Evolutionary conservation across 2,329 filamentous ascomycete genomes (phyloP).

Genomic region (Xylaria sp.): DNA sequence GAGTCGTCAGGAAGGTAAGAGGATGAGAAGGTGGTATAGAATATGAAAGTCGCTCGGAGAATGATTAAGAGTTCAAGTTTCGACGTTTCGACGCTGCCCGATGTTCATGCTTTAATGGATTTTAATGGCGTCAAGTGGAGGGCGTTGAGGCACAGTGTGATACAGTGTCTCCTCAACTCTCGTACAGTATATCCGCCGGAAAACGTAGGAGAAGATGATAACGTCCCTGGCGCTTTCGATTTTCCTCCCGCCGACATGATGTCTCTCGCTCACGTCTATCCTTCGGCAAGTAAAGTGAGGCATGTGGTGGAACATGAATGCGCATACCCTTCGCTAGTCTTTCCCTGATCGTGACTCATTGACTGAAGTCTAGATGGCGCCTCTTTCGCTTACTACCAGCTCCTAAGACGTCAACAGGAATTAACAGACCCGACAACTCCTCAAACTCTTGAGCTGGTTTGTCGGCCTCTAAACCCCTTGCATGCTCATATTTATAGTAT

Average conservation of each 20-base stretch:
- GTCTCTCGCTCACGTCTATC: background rate
- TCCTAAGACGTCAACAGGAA: background rate
- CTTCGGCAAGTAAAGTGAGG: slow-evolving; percentile 1
- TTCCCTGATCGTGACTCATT: background rate
- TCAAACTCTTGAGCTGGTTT: background rate
- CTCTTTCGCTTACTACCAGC: background rate
- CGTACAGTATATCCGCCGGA: slow-evolving; percentile 37
- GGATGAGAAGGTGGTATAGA: background rate
- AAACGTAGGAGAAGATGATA: slow-evolving; percentile 35
- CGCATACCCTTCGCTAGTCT: background rate
- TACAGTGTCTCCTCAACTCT: slow-evolving; percentile 25
- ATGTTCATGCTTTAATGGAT: slow-evolving; percentile 28
- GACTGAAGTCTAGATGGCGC: background rate
- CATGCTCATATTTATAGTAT: background rate
- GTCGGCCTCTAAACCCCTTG: background rate
- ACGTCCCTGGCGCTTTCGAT: background rate
- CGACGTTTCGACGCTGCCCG: background rate
- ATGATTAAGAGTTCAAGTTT: background rate
- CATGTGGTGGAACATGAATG: background rate
- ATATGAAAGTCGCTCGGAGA: background rate
- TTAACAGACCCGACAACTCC: background rate
- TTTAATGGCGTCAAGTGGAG: slow-evolving; percentile 28
- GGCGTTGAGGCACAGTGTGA: slow-evolving; percentile 26
- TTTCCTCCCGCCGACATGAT: background rate
- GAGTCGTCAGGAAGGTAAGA: background rate